phyloP scores from a whole-genome alignment of 2,329 filamentous ascomycete species.

The Fusarium algeriense region DNA sequence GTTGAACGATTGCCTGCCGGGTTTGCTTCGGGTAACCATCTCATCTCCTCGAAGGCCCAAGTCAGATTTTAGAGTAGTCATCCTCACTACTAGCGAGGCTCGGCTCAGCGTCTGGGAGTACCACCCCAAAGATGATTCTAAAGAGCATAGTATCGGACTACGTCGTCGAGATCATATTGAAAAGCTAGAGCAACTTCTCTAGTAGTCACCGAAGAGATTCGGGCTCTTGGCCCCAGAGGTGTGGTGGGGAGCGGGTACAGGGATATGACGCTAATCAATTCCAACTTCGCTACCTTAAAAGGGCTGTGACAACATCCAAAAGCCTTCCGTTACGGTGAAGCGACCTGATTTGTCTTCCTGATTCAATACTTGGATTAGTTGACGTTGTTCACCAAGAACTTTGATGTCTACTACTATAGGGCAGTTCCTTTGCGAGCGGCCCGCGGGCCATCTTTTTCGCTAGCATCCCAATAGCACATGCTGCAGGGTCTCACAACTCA shows the following conservation, averaged over 20 bases:
- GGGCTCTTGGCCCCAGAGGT: constrained; percentile 16
- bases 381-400: constrained; percentile 25
- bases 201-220: constrained; percentile 32
- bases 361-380: constrained; percentile 21
- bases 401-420: constrained; percentile 28
- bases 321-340: constrained; percentile 3
- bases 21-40: constrained; percentile 34
- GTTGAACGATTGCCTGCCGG: constrained; percentile 34
- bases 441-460: constrained; percentile 38
- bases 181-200: neutral
- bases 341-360: constrained; percentile 8
- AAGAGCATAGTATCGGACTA: neutral
- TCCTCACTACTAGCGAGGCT: neutral
- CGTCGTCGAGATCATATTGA: neutral
- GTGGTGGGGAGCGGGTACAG: constrained; percentile 29
- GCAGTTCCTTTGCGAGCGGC: constrained; percentile 37
- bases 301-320: constrained; percentile 21
- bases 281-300: constrained; percentile 24
- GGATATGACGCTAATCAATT: constrained; percentile 33
- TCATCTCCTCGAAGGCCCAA: constrained; percentile 28
- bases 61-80: constrained; percentile 16
- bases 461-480: constrained; percentile 35
- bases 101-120: neutral
- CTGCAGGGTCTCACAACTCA: constrained; percentile 35
- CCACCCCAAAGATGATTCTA: neutral